Conservation (phyloP, 371 early-diverging fungal species). For the Mortierella sp. region DNA sequence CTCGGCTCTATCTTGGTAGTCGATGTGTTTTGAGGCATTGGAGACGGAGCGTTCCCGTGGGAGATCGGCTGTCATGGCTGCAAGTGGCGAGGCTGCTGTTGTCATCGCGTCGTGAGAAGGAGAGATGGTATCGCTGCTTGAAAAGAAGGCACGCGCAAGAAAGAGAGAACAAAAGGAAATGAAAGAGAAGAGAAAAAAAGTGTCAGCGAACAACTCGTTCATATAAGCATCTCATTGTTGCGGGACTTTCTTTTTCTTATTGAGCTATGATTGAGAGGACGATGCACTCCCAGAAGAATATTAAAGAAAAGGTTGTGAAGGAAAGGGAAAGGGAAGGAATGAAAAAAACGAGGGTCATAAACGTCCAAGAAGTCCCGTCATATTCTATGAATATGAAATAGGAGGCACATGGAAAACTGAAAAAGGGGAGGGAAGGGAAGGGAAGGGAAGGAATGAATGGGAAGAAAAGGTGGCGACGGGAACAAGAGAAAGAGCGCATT, state of each 20-base stretch:
- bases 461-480: slow-evolving; percentile 1
- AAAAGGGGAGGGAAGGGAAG: not conserved
- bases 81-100: slow-evolving; percentile 35
- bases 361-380: not conserved
- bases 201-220: not conserved
- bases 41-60: slow-evolving; percentile 35
- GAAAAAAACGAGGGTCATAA: slow-evolving; percentile 12
- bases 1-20: slow-evolving; percentile 30
- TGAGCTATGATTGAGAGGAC: not conserved
- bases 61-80: slow-evolving; percentile 24
- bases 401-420: not conserved
- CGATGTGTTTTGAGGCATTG: slow-evolving; percentile 39
- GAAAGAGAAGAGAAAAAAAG: not conserved
- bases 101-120: slow-evolving; percentile 21
- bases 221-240: not conserved
- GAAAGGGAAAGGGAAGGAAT: not conserved
- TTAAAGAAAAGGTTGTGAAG: not conserved
- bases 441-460: slow-evolving; percentile 1
- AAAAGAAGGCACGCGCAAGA: not conserved
- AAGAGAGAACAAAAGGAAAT: not conserved
- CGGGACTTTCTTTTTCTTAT: not conserved
- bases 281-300: not conserved
- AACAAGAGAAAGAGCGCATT: not conserved
- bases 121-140: not conserved
- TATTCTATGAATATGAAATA: not conserved